Evolutionary conservation across 768 basidiomycete species (phyloP), one percentile per base, ranked within the genome.

Genomic region (Trametes cubensis): DNA sequence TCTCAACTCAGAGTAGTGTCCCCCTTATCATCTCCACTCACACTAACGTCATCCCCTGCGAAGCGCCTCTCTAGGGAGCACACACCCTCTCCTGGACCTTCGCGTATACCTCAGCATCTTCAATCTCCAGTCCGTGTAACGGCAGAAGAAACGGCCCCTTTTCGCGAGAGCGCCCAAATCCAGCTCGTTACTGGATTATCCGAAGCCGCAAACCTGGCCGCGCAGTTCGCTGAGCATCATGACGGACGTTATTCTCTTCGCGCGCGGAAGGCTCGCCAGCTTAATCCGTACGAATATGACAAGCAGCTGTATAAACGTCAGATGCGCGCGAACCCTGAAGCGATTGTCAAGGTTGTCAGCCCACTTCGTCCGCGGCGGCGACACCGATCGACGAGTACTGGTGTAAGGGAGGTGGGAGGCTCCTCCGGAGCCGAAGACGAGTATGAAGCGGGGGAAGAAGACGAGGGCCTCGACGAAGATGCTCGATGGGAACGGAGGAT

Each of bases 201-300:
- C 7, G 18, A 28, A 13, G 13, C 4, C 17, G 30, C 26, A 4
- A 21, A 25, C 0, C 15, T 55, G 17, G 28, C 60, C n/a, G 28
- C 42, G n/a, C 49, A 52, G 23, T 20, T 26, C 40, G 28, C 53
- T 21, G 60, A 51, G 2, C 49, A 58, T 7, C 46, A 47, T 20
- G 62, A 55, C 20, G 66, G 63, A 30, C 66, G 85, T 34, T 88
- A 89, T 69, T 74, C 82, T 0, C 74, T 90, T 40, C 85, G 89
- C 39, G 67, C 69, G 48, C 82, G 90, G 21, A 75, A 80, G 34
- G 71, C 79, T 40, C 76, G 80, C 20, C 90, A 92, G 68, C 62
- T 85, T 17, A 79, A 82, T 14, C 90, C 90, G 1, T 92, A 86
- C 66, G 78, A 77, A 13, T 79, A 80, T 38, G 89, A 91, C 60